Base-by-base conservation (phyloP, 805 yeast genomes). In the Yamadazyma tumulicola region DNA sequence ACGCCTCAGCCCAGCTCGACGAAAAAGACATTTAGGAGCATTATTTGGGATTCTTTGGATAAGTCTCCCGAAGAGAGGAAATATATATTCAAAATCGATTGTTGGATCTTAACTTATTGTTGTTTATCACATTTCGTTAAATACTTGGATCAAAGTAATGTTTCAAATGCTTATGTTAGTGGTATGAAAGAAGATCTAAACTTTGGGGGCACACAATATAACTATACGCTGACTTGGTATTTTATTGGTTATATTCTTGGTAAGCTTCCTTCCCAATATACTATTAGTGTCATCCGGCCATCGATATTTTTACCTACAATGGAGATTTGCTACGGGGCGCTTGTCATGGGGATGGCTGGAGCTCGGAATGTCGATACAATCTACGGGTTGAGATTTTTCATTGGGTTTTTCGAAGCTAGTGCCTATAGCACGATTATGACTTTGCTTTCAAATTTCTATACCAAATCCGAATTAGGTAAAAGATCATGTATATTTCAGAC, bases 161-260 rank as follows among this genome's bases (percentile, higher is more conserved):
- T 54, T 16, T 29, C 52, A 12, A 51, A 50, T 29, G 84, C 85
- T 2, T 79, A 79, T 49, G 80, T 78, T n/a, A 67, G 77, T 8
- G 85, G 85, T 7, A 75, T 80, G 83, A 68, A 75, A 44, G 77
- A 75, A 37, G 83, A 72, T 34, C 45, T 75, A 37, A 44, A 57
- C 3, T 59, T 76, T 64, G 26, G 49, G 26, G 77, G 78, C 9
- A 55, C 72, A 38, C 69, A 77, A 37, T 69, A 65, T 42, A 76
- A 77, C 47, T 41, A 72, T 26, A 61, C 77, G 34, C 74, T 72
- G 39, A 75, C 82, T 0, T 67, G 74, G 33, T 79, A 76, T 54
- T 75, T 72, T 15, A 67, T 75, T 6, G 88, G 87, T 3, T 77
- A 77, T 49, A 70, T 74, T 19, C 61, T 80, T 13, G 79, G 78